Conservation (phyloP, 352 stramenopile genomes). For the Peronospora destructor region DNA sequence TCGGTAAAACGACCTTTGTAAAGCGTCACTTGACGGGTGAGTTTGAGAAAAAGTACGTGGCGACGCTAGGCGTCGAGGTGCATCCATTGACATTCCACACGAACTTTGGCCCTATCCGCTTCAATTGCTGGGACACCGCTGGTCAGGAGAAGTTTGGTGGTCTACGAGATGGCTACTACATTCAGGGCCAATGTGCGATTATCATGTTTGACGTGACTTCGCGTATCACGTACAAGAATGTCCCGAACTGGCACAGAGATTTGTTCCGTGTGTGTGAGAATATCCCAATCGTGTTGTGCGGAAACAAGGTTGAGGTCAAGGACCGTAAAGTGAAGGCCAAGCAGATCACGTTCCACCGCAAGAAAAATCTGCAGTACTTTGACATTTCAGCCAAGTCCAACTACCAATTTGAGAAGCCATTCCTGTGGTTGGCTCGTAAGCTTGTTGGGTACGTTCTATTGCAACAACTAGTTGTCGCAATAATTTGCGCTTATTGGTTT, state of each 20-base stretch:
- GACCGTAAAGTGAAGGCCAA: constrained; percentile 99
- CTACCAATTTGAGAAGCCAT: constrained; percentile 99
- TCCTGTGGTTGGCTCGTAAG: constrained; percentile 99
- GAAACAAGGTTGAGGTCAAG: constrained; percentile 99
- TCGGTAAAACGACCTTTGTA: constrained; percentile 99
- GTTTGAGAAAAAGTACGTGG: constrained; percentile 99
- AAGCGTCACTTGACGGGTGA: constrained; percentile 99
- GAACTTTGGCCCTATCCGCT: constrained; percentile 98
- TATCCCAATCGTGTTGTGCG: constrained; percentile 99
- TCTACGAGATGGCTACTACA: constrained; percentile 95
- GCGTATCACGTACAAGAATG: constrained; percentile 99
- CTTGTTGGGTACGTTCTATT: constrained; percentile 84
- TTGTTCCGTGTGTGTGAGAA: constrained; percentile 99
- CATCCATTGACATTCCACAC: constrained; percentile 99
- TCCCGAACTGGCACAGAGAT: constrained; percentile 99
- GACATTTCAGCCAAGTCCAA: constrained; percentile 99
- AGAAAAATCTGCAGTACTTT: constrained; percentile 99
- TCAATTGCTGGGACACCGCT: constrained; percentile 99
- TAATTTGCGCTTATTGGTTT: constrained; percentile 10
- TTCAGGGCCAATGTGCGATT: constrained; percentile 99
- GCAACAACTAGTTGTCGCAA: neutral
- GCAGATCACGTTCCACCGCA: constrained; percentile 99
- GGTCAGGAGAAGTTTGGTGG: constrained; percentile 98
- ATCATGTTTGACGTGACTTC: constrained; percentile 99
- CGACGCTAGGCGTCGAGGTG: constrained; percentile 99